These are phyloP conservation scores for Dictyostelium firmibasis DNA, from an alignment of 78 protist species.

Conservation along the genomic window DNA sequence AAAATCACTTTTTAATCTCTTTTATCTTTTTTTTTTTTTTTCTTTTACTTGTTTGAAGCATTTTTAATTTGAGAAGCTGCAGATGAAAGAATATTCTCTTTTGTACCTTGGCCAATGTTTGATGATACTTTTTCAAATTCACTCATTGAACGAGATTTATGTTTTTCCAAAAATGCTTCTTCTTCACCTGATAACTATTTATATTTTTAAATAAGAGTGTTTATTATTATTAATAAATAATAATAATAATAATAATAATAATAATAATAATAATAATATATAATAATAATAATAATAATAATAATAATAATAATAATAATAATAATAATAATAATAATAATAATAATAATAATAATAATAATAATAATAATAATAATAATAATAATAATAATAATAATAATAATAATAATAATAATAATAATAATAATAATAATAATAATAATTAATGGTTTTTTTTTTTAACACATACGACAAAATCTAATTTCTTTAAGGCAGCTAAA, in stretches of 20 bases:
- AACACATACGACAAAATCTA: conserved; percentile 78
- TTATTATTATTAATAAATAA: no score
- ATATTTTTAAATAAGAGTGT: neutral
- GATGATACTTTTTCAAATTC: conserved; percentile 74
- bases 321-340: no score
- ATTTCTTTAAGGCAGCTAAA: conserved; percentile 86
- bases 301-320: no score
- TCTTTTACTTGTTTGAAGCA: conserved; percentile 10
- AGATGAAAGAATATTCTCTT: conserved; percentile 63
- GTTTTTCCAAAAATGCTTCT: conserved; percentile 65
- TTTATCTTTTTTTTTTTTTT: neutral
- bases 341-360: no score
- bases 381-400: no score
- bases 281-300: no score
- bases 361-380: no score
- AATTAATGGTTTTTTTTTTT: no score
- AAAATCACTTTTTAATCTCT: neutral
- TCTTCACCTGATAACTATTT: conserved; percentile 77
- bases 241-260: neutral
- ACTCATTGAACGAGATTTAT: conserved; percentile 71
- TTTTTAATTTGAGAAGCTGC: conserved; percentile 80
- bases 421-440: no score
- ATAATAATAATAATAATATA: no score
- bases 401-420: no score
- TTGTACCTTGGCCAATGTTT: conserved; percentile 69